Evolutionary conservation across 768 basidiomycete species (phyloP).

Genomic region (Sporobolomyces pararoseus): DNA sequence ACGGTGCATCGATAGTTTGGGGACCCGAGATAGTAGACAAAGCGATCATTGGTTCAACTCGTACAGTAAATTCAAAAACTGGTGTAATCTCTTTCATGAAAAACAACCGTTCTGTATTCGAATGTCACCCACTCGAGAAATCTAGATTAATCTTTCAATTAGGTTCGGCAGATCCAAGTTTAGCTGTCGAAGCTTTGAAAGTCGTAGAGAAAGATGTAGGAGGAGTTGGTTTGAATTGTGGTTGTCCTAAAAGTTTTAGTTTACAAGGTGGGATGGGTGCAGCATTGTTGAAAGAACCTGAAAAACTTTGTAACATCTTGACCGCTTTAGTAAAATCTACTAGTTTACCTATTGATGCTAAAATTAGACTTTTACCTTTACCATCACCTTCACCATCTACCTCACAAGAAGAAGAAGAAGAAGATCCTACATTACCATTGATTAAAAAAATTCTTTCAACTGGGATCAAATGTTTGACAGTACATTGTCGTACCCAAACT

Average conservation of each 20-base stretch:
- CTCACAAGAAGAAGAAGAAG: too few species aligned
- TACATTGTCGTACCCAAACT: constrained; percentile 88
- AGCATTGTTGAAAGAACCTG: constrained; percentile 84
- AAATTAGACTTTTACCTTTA: constrained; percentile 80
- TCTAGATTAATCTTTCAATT: constrained; percentile 93
- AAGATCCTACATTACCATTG: constrained; percentile 85
- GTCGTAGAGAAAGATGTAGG: constrained; percentile 81
- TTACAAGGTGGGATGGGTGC: constrained; percentile 81
- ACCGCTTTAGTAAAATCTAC: constrained; percentile 67
- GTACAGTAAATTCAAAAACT: constrained; percentile 76
- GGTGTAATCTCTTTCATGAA: constrained; percentile 86
- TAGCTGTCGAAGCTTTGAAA: constrained; percentile 87
- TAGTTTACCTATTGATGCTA: constrained; percentile 87
- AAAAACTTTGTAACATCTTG: constrained; percentile 81
- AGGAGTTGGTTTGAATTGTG: constrained; percentile 94
- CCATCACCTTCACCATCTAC: constrained; percentile 55
- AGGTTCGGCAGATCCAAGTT: constrained; percentile 79
- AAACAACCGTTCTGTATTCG: constrained; percentile 75
- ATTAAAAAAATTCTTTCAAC: constrained; percentile 81
- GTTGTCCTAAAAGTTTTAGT: constrained; percentile 56
- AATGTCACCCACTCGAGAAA: constrained; percentile 89
- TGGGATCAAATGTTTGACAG: constrained; percentile 81
- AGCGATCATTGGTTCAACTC: constrained; percentile 79
- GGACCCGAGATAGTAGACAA: constrained; percentile 94
- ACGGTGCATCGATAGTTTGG: constrained; percentile 78